A percentile compares a stretch with the other conserved stretches of the same genome.
Evolutionary conservation across 192 early-diverging fungal genomes (phyloP).

Genomic region (Phlyctochytrium planicorne): DNA sequence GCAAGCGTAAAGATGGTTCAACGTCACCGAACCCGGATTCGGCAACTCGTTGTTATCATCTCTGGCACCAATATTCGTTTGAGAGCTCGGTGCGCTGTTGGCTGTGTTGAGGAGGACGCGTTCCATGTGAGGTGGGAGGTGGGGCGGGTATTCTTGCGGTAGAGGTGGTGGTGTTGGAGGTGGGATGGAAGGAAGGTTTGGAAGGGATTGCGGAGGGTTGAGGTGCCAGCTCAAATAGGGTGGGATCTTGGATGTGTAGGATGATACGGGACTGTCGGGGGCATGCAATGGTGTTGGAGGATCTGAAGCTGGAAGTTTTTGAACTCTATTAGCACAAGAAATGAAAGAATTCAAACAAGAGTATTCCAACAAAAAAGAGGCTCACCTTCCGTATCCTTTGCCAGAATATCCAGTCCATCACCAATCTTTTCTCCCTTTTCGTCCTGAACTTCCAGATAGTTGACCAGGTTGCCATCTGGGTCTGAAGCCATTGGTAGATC

Average conservation of each 20-base stretch:
- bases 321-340: slow-evolving; percentile 1
- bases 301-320: background rate
- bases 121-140: slow-evolving; percentile 87
- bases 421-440: slow-evolving; percentile 65
- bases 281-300: slow-evolving; percentile 11
- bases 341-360: background rate
- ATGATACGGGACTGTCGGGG: slow-evolving; percentile 53
- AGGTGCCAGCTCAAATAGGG: slow-evolving; percentile 37
- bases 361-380: background rate
- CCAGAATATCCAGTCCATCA: slow-evolving; percentile 47
- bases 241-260: slow-evolving; percentile 64
- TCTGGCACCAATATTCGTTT: slow-evolving; percentile 85
- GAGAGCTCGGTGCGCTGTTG: slow-evolving; percentile 74
- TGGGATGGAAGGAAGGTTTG: slow-evolving; percentile 26
- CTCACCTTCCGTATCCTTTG: slow-evolving; percentile 15
- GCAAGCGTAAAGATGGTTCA: slow-evolving; percentile 96
- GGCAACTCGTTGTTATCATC: slow-evolving; percentile 79
- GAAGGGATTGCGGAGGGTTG: background rate
- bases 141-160: slow-evolving; percentile 67
- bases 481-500: slow-evolving; percentile 88
- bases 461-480: slow-evolving; percentile 93
- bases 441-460: slow-evolving; percentile 83
- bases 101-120: slow-evolving; percentile 82
- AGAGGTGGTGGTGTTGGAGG: slow-evolving; percentile 32
- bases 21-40: slow-evolving; percentile 86